These are phyloP conservation scores for Russula ochroleuca DNA, from an alignment of 768 basidiomycete genomes.

Conservation along the genomic window DNA sequence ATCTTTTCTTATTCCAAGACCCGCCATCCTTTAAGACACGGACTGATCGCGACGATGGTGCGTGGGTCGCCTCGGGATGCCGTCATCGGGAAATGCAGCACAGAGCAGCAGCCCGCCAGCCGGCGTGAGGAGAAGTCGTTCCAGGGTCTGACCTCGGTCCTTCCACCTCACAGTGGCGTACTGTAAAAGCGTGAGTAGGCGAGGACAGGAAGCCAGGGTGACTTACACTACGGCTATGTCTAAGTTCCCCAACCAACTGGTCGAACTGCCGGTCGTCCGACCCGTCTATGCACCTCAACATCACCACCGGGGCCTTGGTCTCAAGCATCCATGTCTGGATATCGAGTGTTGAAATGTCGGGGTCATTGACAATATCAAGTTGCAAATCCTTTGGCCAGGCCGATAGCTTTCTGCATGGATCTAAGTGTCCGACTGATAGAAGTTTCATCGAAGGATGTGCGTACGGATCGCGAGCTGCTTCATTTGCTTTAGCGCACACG, in stretches of 20 bases:
- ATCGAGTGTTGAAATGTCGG: not conserved
- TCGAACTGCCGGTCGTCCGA: not conserved
- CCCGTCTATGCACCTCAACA: not conserved
- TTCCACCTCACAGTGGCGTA: constrained; percentile 8
- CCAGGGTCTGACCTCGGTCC: too few species aligned
- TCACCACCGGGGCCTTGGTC: not conserved
- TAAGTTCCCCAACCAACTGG: not conserved
- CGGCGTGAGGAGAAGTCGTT: constrained; percentile 13
- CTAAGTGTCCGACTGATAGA: not conserved
- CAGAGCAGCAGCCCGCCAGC: constrained; percentile 1
- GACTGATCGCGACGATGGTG: not conserved
- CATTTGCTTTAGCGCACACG: not conserved
- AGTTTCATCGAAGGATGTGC: not conserved
- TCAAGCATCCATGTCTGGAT: constrained; percentile 8
- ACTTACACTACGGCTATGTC: constrained; percentile 2
- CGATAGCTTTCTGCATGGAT: not conserved
- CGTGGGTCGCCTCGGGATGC: not conserved
- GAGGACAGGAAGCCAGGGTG: not conserved
- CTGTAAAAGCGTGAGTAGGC: not conserved
- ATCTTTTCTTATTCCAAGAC: too few species aligned
- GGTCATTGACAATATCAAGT: not conserved
- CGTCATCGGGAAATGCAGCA: constrained; percentile 5
- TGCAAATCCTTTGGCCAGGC: not conserved
- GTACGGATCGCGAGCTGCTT: not conserved
- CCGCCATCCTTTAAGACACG: too few species aligned